Conservation (phyloP, 148 eudicot species). For the Heliamphora exappendiculata region DNA sequence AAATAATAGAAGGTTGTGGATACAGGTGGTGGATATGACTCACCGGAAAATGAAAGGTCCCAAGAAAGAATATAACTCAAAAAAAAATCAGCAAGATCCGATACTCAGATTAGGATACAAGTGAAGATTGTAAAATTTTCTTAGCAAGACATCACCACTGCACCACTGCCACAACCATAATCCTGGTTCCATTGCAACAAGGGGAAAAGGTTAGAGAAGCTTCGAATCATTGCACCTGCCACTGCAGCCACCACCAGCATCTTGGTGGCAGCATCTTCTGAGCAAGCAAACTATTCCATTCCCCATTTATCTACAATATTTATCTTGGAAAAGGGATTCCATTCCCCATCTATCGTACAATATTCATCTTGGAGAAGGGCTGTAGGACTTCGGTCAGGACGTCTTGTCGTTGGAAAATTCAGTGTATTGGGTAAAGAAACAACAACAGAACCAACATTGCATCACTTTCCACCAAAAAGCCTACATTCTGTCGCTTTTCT, state of each 20-base stretch:
- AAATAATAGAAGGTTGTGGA: too few relatives aligned
- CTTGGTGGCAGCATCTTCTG: not conserved
- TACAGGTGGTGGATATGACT: too few relatives aligned
- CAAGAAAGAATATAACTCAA: too few relatives aligned
- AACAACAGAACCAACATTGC: not conserved
- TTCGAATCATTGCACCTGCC: too few relatives aligned
- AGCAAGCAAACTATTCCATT: not conserved
- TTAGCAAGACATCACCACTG: not conserved
- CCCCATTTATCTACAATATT: not conserved
- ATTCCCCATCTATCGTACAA: not conserved
- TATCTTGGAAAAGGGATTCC: not conserved
- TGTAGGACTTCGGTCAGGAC: too few relatives aligned
- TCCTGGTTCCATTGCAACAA: not conserved
- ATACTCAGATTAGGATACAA: too few relatives aligned
- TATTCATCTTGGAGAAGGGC: not conserved
- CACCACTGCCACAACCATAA: not conserved
- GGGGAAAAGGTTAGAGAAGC: not conserved
- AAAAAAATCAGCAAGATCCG: too few relatives aligned
- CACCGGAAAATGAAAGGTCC: too few relatives aligned
- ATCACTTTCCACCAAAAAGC: not conserved
- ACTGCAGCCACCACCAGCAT: too few relatives aligned
- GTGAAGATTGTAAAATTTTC: not conserved
- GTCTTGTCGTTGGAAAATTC: too few relatives aligned
- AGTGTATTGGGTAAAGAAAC: too few relatives aligned
- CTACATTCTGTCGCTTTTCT: too few relatives aligned